phyloP scores from a whole-genome alignment of 306 rosid genomes.

The Gastrolobium villosum region DNA sequence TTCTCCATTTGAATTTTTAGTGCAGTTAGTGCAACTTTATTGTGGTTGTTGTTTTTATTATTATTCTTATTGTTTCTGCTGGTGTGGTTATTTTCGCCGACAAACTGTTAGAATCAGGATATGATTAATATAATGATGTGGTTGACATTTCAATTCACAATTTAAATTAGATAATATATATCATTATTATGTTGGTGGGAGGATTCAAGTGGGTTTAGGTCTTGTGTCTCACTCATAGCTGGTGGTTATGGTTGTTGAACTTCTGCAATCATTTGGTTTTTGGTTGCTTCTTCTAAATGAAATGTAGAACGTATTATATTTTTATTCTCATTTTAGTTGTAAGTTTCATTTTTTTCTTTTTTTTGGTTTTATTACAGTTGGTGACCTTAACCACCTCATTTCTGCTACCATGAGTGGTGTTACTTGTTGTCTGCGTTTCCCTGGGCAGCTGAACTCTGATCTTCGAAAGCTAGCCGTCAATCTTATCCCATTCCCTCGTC shows the following conservation, averaged over 20 bases:
- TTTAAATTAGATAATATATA: constrained; percentile 15
- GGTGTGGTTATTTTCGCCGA: constrained; percentile 22
- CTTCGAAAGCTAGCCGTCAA: constrained; percentile 80
- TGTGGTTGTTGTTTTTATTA: background rate
- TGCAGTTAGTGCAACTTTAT: constrained; percentile 17
- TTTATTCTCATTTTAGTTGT: constrained; percentile 10
- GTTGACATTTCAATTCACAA: constrained; percentile 16
- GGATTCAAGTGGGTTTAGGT: constrained; percentile 32
- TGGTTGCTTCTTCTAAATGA: constrained; percentile 4
- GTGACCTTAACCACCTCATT: constrained; percentile 89
- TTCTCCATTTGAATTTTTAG: constrained; percentile 12
- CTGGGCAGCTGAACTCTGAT: constrained; percentile 85
- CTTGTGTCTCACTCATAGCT: constrained; percentile 37
- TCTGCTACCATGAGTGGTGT: constrained; percentile 94
- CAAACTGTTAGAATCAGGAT: background rate
- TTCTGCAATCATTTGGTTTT: constrained; percentile 39
- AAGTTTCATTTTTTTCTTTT: background rate
- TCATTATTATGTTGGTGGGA: constrained; percentile 31
- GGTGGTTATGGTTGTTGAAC: constrained; percentile 46
- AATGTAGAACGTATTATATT: background rate
- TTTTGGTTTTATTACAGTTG: constrained; percentile 57
- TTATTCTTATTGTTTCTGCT: constrained; percentile 1
- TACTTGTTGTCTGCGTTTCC: constrained; percentile 88
- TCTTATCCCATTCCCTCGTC: constrained; percentile 91
- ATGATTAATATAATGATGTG: background rate